Percentiles rank a stretch among this genome's conserved stretches.
phyloP scores from a whole-genome alignment of 2,329 filamentous ascomycete genomes.

The Penicillium sclerotigenum region DNA sequence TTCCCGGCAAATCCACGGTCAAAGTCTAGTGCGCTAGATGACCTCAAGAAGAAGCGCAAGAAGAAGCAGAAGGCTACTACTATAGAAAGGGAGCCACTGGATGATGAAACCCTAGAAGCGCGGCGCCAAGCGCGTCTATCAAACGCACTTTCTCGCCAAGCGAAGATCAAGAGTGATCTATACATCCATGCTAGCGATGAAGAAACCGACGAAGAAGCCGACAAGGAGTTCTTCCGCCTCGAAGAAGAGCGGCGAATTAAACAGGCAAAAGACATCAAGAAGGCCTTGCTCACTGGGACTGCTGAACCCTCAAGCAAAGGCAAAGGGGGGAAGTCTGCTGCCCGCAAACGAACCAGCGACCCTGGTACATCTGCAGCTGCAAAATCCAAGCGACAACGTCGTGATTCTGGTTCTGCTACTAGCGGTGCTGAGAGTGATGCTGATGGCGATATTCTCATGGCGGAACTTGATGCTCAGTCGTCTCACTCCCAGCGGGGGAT shows the following conservation, averaged over 20 bases:
- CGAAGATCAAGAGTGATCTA: constrained; percentile 78
- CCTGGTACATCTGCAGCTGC: constrained; percentile 21
- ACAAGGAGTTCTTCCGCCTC: constrained; percentile 70
- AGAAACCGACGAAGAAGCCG: constrained; percentile 74
- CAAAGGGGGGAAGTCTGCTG: constrained; percentile 28
- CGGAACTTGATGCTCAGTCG: constrained; percentile 20
- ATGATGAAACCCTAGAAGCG: constrained; percentile 59
- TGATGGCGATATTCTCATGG: constrained; percentile 35
- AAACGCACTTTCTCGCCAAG: constrained; percentile 71
- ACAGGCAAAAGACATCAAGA: constrained; percentile 49
- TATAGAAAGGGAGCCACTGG: constrained; percentile 56
- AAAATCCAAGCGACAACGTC: constrained; percentile 32
- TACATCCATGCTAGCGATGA: constrained; percentile 84
- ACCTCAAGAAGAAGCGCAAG: constrained; percentile 60
- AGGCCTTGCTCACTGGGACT: constrained; percentile 45
- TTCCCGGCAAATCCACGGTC: constrained; percentile 59
- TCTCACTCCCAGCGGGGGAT: constrained; percentile 14
- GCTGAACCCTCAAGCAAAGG: constrained; percentile 28
- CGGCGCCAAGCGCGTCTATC: constrained; percentile 60
- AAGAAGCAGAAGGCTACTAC: constrained; percentile 50
- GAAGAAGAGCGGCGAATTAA: constrained; percentile 67
- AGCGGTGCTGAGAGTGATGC: constrained; percentile 21
- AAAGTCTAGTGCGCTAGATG: constrained; percentile 53
- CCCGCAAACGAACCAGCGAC: constrained; percentile 32
- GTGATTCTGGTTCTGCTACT: constrained; percentile 16